Evolutionary conservation across 345 rosid species (phyloP).

Genomic region (Sonneratia caseolaris): DNA sequence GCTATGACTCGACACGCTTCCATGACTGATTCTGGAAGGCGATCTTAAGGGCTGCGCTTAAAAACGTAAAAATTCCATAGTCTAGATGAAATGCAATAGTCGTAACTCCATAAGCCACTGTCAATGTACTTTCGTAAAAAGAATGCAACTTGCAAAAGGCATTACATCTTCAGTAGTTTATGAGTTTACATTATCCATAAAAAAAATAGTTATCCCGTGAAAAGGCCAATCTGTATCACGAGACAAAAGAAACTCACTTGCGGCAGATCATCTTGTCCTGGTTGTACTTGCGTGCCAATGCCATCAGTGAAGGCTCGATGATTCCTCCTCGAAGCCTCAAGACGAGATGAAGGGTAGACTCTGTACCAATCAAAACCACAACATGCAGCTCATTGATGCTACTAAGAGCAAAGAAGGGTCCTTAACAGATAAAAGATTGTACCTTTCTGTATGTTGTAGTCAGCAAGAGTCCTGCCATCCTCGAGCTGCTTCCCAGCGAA

Average conservation of each 20-base stretch:
- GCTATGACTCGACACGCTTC: constrained; percentile 12
- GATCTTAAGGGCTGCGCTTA: constrained; percentile 12
- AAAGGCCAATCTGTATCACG: neutral
- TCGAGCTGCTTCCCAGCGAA: constrained; percentile 94
- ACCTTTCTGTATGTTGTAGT: constrained; percentile 90
- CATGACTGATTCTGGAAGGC: constrained; percentile 7
- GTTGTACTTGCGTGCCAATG: constrained; percentile 76
- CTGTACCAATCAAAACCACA: constrained; percentile 15
- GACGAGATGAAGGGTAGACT: constrained; percentile 77
- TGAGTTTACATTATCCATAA: neutral
- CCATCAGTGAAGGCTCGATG: constrained; percentile 92
- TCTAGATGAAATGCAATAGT: too few species aligned
- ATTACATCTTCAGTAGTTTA: neutral
- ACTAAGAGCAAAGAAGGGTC: neutral
- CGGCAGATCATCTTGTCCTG: constrained; percentile 93
- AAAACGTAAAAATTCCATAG: neutral
- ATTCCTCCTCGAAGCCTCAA: constrained; percentile 86
- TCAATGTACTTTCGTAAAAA: too few species aligned
- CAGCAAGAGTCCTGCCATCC: constrained; percentile 87
- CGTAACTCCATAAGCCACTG: too few species aligned
- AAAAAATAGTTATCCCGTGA: neutral
- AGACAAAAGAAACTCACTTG: constrained; percentile 37
- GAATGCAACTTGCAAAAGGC: too few species aligned
- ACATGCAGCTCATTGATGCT: neutral
- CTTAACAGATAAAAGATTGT: neutral